phyloP scores from a whole-genome alignment of 805 yeast species.

The Pichia ethanolica region DNA sequence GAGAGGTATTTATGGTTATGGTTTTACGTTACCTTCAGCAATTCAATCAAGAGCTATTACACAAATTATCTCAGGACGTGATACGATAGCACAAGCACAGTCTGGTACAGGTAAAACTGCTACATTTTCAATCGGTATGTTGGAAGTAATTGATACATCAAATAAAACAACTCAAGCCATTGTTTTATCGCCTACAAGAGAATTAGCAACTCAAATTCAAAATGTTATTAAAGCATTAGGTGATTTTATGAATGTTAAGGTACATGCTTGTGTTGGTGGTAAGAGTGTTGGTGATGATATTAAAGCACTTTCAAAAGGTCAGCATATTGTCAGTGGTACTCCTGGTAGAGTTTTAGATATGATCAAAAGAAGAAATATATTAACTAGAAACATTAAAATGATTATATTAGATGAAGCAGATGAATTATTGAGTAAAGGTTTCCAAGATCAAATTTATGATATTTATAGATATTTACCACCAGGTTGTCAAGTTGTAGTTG shows the following conservation, averaged over 20 bases:
- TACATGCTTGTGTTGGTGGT: slow-evolving; percentile 98
- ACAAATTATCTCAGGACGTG: slow-evolving; percentile 70
- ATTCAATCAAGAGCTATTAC: slow-evolving; percentile 76
- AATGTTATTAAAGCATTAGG: slow-evolving; percentile 88
- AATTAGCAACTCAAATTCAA: slow-evolving; percentile 93
- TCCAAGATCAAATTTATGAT: slow-evolving; percentile 92
- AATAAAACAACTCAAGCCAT: slow-evolving; percentile 81
- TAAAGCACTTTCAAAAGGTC: slow-evolving; percentile 75
- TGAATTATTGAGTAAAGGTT: slow-evolving; percentile 89
- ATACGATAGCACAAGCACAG: slow-evolving; percentile 77
- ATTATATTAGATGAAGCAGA: slow-evolving; percentile 97
- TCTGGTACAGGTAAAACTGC: slow-evolving; percentile 93
- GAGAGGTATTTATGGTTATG: slow-evolving; percentile 69
- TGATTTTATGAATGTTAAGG: slow-evolving; percentile 78
- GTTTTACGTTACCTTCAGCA: slow-evolving; percentile 76
- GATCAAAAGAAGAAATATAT: slow-evolving; percentile 84
- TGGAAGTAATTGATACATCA: slow-evolving; percentile 58
- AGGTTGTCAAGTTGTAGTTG: slow-evolving; percentile 87
- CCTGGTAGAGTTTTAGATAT: slow-evolving; percentile 97
- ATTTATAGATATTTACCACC: slow-evolving; percentile 84
- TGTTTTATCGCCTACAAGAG: slow-evolving; percentile 95
- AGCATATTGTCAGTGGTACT: slow-evolving; percentile 93
- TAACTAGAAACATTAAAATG: slow-evolving; percentile 82
- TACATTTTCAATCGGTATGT: slow-evolving; percentile 64
- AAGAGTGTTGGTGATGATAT: slow-evolving; percentile 84